These are phyloP conservation scores for Saururus chinensis DNA, from an alignment of 164 flowering plant genomes.

Conservation along the genomic window DNA sequence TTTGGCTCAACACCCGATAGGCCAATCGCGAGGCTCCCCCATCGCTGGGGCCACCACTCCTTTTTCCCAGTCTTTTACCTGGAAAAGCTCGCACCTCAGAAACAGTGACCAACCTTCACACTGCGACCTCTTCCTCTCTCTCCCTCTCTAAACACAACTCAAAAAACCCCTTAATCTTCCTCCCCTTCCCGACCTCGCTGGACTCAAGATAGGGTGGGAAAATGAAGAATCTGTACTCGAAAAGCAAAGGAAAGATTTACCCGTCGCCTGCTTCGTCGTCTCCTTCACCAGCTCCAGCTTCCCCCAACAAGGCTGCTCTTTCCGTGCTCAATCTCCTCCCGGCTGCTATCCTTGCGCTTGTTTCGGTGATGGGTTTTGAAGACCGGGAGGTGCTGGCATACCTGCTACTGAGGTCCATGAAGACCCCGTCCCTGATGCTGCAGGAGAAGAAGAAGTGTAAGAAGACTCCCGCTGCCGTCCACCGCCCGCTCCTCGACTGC, in stretches of 20 bases:
- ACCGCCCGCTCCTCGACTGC: slow-evolving; percentile 15
- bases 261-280: slow-evolving; percentile 44
- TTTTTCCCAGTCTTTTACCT: not conserved
- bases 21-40: too few species aligned
- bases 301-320: not conserved
- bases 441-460: slow-evolving; percentile 19
- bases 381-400: slow-evolving; percentile 73
- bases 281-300: slow-evolving; percentile 10
- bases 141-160: not conserved
- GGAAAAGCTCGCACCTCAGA: not conserved
- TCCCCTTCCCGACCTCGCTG: not conserved
- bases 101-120: slow-evolving; percentile 5
- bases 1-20: slow-evolving; percentile 1
- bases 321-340: slow-evolving; percentile 53
- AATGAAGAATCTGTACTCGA: slow-evolving; percentile 40
- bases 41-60: too few species aligned
- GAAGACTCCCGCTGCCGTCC: not conserved
- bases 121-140: not conserved
- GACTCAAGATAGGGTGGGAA: not conserved
- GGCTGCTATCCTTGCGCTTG: slow-evolving; percentile 40
- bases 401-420: slow-evolving; percentile 48
- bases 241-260: slow-evolving; percentile 58
- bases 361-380: slow-evolving; percentile 33
- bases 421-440: slow-evolving; percentile 1
- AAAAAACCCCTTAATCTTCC: not conserved